These are phyloP conservation scores for Pharus latifolius DNA, from an alignment of 176 grass and related monocot species.

Conservation along the genomic window DNA sequence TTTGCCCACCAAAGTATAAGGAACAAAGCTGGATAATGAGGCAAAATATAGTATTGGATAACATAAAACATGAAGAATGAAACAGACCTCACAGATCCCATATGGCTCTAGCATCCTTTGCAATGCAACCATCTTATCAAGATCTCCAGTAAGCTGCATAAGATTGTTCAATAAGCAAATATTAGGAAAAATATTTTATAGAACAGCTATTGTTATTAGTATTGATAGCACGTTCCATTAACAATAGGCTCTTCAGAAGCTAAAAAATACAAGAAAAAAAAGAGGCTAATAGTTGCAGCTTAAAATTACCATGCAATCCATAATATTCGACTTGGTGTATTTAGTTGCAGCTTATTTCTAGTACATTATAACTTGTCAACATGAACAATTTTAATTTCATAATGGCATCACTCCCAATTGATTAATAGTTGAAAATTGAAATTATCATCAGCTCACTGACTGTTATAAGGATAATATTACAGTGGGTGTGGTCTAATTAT, in stretches of 20 bases:
- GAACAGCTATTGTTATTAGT: background rate
- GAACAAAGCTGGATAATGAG: too few species aligned
- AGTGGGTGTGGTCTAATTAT: background rate
- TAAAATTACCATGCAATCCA: too few species aligned
- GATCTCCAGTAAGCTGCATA: slow-evolving; percentile 44
- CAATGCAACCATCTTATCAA: slow-evolving; percentile 45
- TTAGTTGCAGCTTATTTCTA: background rate
- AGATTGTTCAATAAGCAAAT: background rate
- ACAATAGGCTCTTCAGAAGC: background rate
- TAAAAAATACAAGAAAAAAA: background rate
- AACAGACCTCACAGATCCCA: slow-evolving; percentile 53
- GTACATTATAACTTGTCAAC: background rate
- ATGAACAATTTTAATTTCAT: background rate
- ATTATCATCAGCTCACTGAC: background rate
- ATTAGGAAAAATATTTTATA: background rate
- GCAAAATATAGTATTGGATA: background rate
- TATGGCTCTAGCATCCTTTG: slow-evolving; percentile 48
- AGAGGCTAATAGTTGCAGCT: background rate
- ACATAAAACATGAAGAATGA: background rate
- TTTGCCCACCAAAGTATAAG: too few species aligned
- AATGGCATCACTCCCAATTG: background rate
- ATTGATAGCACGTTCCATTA: background rate
- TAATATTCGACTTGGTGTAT: background rate
- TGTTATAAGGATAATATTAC: background rate
- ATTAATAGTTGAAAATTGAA: background rate